Percentiles rank a stretch among this genome's conserved stretches.
These are phyloP conservation scores for Sarcodon sp. DNA, from an alignment of 768 basidiomycete species.

Conservation along the genomic window DNA sequence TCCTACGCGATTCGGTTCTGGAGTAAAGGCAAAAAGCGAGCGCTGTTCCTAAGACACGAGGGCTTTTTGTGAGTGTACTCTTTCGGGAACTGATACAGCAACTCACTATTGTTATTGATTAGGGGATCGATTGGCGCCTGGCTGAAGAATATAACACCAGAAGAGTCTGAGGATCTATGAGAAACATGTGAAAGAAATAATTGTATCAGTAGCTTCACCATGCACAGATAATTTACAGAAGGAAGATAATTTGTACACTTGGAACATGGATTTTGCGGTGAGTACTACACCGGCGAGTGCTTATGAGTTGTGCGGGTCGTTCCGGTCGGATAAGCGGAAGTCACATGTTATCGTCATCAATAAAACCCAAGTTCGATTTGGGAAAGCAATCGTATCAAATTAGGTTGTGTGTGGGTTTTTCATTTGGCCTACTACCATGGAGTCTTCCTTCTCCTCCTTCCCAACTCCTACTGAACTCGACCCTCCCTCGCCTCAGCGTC, in stretches of 20 bases:
- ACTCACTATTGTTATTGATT: constrained; percentile 6
- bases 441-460: constrained; percentile 11
- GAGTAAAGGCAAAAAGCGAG: constrained; percentile 95
- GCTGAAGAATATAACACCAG: constrained; percentile 84
- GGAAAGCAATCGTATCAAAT: constrained; percentile 7
- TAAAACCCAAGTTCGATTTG: no score
- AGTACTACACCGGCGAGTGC: no score
- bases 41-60: constrained; percentile 94
- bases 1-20: constrained; percentile 99
- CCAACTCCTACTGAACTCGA: constrained; percentile 13
- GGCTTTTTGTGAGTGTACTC: constrained; percentile 75
- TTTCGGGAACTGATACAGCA: constrained; percentile 1
- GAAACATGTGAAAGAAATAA: background rate
- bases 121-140: constrained; percentile 95
- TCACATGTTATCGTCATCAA: no score
- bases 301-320: no score
- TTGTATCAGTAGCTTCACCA: background rate
- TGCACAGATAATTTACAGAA: no score
- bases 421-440: constrained; percentile 4
- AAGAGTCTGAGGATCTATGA: constrained; percentile 13
- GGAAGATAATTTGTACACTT: no score
- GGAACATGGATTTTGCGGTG: no score
- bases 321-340: no score
- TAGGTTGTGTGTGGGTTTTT: constrained; percentile 5
- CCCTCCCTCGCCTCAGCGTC: constrained; percentile 12